phyloP scores from a whole-genome alignment of 768 basidiomycete species.

The Rhizopogon sp. region DNA sequence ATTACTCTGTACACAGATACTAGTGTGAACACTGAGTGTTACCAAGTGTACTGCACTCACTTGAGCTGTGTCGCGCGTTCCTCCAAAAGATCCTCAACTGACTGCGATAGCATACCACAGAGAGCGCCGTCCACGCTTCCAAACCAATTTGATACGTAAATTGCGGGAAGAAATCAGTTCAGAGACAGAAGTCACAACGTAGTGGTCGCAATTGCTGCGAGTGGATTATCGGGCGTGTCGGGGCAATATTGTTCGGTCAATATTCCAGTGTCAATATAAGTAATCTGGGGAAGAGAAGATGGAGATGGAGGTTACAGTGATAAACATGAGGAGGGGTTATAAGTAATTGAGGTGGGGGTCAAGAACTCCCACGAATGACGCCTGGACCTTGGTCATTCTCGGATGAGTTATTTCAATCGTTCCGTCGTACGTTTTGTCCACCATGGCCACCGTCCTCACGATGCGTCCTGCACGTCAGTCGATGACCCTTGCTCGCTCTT shows the following conservation, averaged over 20 bases:
- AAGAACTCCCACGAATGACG: not conserved
- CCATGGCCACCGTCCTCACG: not conserved
- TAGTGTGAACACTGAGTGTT: not conserved
- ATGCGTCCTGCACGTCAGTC: slow-evolving; percentile 5
- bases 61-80: slow-evolving; percentile 30
- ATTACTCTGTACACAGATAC: slow-evolving; percentile 43
- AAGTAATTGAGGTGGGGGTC: not conserved
- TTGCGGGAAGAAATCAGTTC: not conserved
- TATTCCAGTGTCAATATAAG: not conserved
- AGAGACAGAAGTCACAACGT: not conserved
- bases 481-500: slow-evolving; percentile 13
- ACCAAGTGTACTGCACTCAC: slow-evolving; percentile 15
- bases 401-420: not conserved
- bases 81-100: slow-evolving; percentile 31
- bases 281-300: not conserved
- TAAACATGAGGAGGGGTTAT: not conserved
- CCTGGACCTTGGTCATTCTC: slow-evolving; percentile 1
- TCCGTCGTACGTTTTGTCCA: not conserved
- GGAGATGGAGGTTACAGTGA: not conserved
- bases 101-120: slow-evolving; percentile 18
- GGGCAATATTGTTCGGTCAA: not conserved
- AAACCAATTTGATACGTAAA: not conserved
- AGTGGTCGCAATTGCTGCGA: not conserved
- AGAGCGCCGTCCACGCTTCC: not conserved
- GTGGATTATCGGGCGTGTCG: not conserved